phyloP scores from a whole-genome alignment of 805 yeast species.

The Nakazawaea ishiwadae region DNA sequence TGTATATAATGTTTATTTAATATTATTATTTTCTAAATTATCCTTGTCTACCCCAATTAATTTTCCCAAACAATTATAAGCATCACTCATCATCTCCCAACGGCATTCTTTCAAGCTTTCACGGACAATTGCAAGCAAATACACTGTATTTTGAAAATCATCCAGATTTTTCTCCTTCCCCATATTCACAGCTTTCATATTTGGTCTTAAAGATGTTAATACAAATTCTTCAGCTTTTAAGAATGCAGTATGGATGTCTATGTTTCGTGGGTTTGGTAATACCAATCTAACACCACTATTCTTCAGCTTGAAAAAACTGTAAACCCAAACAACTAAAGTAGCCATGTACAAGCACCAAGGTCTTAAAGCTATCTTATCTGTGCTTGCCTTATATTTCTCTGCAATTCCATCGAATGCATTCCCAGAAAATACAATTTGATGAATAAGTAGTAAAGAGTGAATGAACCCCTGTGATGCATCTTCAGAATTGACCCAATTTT shows the following conservation, averaged over 20 bases:
- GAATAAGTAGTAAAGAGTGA: constrained; percentile 20
- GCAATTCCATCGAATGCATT: constrained; percentile 9
- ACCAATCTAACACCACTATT: not conserved
- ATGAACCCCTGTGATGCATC: constrained; percentile 18
- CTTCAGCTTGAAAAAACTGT: constrained; percentile 15
- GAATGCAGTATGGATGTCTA: constrained; percentile 2
- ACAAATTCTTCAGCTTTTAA: constrained; percentile 11
- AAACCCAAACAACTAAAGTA: constrained; percentile 21
- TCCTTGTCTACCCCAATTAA: constrained; percentile 6
- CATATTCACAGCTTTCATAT: not conserved
- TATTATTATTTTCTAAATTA: not conserved
- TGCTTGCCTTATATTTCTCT: constrained; percentile 11
- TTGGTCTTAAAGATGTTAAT: constrained; percentile 5
- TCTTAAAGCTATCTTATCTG: constrained; percentile 21
- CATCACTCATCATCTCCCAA: constrained; percentile 23
- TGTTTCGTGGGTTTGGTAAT: constrained; percentile 6
- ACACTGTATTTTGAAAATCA: constrained; percentile 6
- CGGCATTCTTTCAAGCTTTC: constrained; percentile 17
- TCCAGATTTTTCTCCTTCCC: too few species aligned
- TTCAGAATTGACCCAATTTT: constrained; percentile 18
- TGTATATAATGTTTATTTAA: too few species aligned
- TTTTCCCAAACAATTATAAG: constrained; percentile 18
- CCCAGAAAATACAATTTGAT: constrained; percentile 18
- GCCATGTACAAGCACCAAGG: constrained; percentile 23
- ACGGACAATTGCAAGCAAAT: constrained; percentile 17